These are phyloP conservation scores for Trichophyton schoenleinii DNA, from an alignment of 2,329 filamentous ascomycete genomes.

Conservation along the genomic window DNA sequence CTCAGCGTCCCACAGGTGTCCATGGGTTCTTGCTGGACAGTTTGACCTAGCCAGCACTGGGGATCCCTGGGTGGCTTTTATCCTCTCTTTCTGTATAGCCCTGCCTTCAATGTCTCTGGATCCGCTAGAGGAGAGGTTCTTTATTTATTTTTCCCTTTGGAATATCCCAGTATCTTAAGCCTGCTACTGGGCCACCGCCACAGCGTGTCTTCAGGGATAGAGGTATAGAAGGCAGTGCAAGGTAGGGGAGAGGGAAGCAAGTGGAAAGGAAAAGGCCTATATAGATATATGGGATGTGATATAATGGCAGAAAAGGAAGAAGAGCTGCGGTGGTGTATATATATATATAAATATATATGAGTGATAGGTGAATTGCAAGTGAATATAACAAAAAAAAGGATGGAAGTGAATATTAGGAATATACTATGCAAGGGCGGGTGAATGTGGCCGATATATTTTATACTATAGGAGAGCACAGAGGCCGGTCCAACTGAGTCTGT, in stretches of 20 bases:
- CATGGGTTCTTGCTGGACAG: constrained; percentile 21
- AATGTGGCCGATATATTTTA: not conserved
- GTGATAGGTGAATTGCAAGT: too few relatives aligned
- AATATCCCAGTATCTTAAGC: not conserved
- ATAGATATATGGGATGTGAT: not conserved
- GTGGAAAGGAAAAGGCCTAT: not conserved
- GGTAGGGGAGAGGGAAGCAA: not conserved
- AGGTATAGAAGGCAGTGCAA: not conserved
- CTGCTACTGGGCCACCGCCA: constrained; percentile 3
- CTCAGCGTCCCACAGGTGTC: constrained; percentile 39
- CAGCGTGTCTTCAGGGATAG: not conserved
- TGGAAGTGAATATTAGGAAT: not conserved
- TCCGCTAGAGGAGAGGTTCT: not conserved
- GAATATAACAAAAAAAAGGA: not conserved
- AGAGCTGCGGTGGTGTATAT: not conserved
- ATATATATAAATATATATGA: not conserved
- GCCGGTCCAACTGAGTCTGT: not conserved
- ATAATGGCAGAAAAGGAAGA: not conserved
- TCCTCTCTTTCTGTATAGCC: not conserved
- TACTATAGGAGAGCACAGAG: not conserved
- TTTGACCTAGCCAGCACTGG: not conserved
- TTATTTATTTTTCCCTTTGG: not conserved
- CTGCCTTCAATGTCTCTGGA: not conserved
- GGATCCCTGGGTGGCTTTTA: too few relatives aligned
- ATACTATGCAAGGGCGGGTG: not conserved